phyloP scores from a whole-genome alignment of 208 protist species.

The Leishmania aethiopica region DNA sequence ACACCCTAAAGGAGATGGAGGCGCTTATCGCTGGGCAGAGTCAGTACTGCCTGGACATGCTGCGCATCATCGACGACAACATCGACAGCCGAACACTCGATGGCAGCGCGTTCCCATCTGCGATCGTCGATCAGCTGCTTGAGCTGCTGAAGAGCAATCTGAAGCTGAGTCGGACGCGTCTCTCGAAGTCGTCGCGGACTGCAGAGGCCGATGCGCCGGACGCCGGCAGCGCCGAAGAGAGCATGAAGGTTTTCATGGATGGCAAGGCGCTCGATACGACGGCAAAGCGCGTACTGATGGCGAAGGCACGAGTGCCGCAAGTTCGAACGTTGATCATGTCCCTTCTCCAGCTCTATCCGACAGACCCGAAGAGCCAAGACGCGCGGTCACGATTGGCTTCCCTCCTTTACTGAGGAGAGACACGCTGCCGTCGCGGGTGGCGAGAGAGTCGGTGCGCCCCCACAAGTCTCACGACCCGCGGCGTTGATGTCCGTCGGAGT shows the following conservation, averaged over 20 bases:
- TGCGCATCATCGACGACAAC: slow-evolving; percentile 48
- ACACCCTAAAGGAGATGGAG: slow-evolving; percentile 36
- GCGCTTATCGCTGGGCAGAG: slow-evolving; percentile 31
- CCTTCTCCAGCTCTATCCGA: slow-evolving; percentile 65
- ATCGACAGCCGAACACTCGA: slow-evolving; percentile 49
- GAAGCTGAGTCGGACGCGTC: slow-evolving; percentile 23
- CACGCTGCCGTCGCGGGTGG: background rate
- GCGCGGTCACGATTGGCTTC: slow-evolving; percentile 73
- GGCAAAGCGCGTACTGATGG: slow-evolving; percentile 29
- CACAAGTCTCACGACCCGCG: background rate
- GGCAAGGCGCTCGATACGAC: slow-evolving; percentile 27
- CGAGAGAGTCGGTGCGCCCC: background rate
- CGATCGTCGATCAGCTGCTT: slow-evolving; percentile 49
- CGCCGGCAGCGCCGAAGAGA: background rate
- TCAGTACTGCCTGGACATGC: slow-evolving; percentile 39
- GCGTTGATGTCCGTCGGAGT: background rate
- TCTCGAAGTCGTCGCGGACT: background rate
- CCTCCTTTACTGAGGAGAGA: slow-evolving; percentile 52
- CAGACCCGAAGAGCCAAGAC: slow-evolving; percentile 63
- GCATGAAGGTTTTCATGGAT: slow-evolving; percentile 16
- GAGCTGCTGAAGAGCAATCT: slow-evolving; percentile 36
- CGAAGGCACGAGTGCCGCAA: slow-evolving; percentile 50
- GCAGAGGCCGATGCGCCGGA: background rate
- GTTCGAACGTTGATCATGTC: slow-evolving; percentile 64
- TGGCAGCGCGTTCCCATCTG: slow-evolving; percentile 42